A percentile compares a stretch with the other conserved stretches of the same genome.
Evolutionary conservation across 78 protist species (phyloP).

Genomic region (Abeoforma whisleri): DNA sequence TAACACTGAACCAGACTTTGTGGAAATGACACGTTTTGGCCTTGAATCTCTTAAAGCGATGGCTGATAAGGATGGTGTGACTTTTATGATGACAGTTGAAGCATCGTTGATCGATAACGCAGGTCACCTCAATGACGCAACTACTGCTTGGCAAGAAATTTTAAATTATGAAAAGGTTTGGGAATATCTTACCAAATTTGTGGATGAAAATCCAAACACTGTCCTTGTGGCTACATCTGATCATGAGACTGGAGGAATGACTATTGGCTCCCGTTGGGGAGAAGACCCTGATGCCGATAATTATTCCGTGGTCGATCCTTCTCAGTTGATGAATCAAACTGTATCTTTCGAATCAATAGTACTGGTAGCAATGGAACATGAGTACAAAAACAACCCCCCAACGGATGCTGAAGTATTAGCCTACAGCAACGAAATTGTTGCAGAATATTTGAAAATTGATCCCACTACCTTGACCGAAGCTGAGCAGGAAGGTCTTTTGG

Average conservation of each 20-base stretch:
- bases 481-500: no score
- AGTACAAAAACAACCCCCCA: no score
- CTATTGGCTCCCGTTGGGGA: slow-evolving; percentile 27
- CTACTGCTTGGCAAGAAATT: background rate
- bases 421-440: no score
- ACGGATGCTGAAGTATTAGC: no score
- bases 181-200: background rate
- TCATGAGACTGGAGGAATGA: slow-evolving; percentile 9
- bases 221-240: background rate
- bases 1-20: background rate
- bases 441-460: no score
- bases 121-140: slow-evolving; percentile 8
- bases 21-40: background rate
- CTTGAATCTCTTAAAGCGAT: background rate
- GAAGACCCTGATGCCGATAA: no score
- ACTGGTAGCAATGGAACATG: no score
- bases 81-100: slow-evolving; percentile 1
- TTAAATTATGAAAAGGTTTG: background rate
- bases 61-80: background rate
- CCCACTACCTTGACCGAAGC: no score
- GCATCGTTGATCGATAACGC: slow-evolving; percentile 13
- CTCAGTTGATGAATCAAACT: no score
- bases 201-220: background rate
- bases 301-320: no score
- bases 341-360: no score